Evolutionary conservation across 768 basidiomycete genomes (phyloP).

Genomic region (Lentinula aciculospora): DNA sequence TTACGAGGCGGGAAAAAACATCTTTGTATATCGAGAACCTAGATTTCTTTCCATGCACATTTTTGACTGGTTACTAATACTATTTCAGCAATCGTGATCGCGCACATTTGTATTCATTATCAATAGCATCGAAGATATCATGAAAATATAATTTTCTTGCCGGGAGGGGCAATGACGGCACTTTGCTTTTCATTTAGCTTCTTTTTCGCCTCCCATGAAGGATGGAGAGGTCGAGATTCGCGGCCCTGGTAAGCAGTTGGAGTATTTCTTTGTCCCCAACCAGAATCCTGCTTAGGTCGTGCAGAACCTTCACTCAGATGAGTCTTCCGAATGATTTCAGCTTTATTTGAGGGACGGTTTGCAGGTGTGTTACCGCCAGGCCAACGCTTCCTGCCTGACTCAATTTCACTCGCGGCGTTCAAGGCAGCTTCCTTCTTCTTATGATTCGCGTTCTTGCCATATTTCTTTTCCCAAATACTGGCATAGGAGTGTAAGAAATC

Average conservation of each 20-base stretch:
- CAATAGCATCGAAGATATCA: conserved; percentile 9
- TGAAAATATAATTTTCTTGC: conserved; percentile 79
- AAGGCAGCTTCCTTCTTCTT: conserved; percentile 55
- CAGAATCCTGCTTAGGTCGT: background rate
- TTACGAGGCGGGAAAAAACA: conserved; percentile 48
- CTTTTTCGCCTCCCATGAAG: conserved; percentile 95
- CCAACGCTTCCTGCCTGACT: conserved; percentile 8
- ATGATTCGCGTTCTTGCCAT: conserved; percentile 86
- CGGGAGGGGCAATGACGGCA: conserved; percentile 53
- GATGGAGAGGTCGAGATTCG: conserved; percentile 57
- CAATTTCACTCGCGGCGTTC: background rate
- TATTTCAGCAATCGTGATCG: background rate
- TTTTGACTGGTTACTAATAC: no score
- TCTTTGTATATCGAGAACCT: conserved; percentile 24
- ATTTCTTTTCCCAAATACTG: conserved; percentile 99
- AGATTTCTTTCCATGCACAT: no score
- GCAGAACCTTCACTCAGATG: background rate
- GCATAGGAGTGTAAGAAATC: conserved; percentile 6
- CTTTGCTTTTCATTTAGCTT: conserved; percentile 68
- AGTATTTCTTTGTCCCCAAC: conserved; percentile 1
- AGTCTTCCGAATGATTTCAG: background rate
- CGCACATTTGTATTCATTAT: background rate
- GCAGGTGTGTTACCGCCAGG: background rate
- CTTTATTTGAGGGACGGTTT: background rate
- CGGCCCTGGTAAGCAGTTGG: conserved; percentile 5